Evolutionary conservation across 345 rosid genomes (phyloP).

Genomic region (Melaleuca quinquenervia): DNA sequence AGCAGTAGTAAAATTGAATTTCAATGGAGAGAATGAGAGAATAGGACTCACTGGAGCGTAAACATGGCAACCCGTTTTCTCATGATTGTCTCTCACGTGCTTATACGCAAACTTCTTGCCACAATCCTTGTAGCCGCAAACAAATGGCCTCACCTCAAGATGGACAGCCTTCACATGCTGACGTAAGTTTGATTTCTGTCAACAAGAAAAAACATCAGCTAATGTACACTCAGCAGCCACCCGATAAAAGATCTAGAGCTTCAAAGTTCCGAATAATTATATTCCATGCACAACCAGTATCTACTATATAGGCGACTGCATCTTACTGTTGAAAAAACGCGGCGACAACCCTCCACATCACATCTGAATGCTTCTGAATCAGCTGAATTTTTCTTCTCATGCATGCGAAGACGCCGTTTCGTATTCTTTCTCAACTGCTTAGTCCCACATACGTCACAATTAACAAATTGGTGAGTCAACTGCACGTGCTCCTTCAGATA

Average conservation of each 20-base stretch:
- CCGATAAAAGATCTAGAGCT: conserved; percentile 14
- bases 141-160: conserved; percentile 35
- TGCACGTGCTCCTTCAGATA: conserved; percentile 59
- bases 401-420: conserved; percentile 58
- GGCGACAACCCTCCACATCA: conserved; percentile 44
- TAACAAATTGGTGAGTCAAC: conserved; percentile 47
- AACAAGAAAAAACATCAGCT: conserved; percentile 2
- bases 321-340: conserved; percentile 57
- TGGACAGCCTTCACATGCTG: conserved; percentile 73
- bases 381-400: conserved; percentile 24
- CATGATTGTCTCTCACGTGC: conserved; percentile 75
- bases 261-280: conserved; percentile 1
- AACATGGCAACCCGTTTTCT: conserved; percentile 42
- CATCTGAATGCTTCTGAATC: conserved; percentile 39
- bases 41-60: conserved; percentile 46
- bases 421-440: conserved; percentile 66
- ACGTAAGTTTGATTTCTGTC: conserved; percentile 60
- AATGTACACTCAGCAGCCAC: conserved; percentile 6
- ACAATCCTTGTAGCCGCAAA: conserved; percentile 50
- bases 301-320: conserved; percentile 14
- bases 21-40: no score
- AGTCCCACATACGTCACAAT: conserved; percentile 55
- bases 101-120: conserved; percentile 64
- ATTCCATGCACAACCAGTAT: neutral
- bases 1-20: no score